Evolutionary conservation across 2,329 filamentous ascomycete genomes (phyloP).

Genomic region (Phialophora tarda): DNA sequence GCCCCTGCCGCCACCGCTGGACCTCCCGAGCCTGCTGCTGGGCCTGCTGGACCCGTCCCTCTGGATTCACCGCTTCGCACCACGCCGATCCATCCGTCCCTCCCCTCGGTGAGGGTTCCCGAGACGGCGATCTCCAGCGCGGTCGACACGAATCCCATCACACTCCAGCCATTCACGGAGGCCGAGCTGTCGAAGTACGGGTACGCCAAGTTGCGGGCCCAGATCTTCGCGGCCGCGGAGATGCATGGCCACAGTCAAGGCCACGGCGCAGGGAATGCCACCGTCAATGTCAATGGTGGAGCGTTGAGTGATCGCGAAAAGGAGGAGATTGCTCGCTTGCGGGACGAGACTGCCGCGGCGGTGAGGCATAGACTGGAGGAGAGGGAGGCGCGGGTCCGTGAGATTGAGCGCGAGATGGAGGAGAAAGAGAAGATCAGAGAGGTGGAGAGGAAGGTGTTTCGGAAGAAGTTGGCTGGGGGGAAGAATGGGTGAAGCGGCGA

Average conservation of each 20-base stretch:
- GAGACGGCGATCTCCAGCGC: conserved; percentile 13
- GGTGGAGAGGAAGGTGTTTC: conserved; percentile 39
- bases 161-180: conserved; percentile 35
- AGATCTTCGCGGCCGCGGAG: conserved; percentile 26
- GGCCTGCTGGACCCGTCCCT: conserved; percentile 21
- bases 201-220: conserved; percentile 31
- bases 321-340: conserved; percentile 20
- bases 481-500: conserved; percentile 15
- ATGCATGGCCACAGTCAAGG: neutral
- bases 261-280: neutral
- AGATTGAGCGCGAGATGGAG: conserved; percentile 38
- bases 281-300: neutral
- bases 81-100: conserved; percentile 34
- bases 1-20: neutral
- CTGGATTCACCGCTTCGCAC: conserved; percentile 35
- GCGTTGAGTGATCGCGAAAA: conserved; percentile 26
- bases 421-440: conserved; percentile 40
- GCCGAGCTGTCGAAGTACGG: conserved; percentile 35
- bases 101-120: conserved; percentile 32
- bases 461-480: conserved; percentile 34
- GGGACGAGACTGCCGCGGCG: conserved; percentile 33
- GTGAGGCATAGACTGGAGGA: conserved; percentile 37
- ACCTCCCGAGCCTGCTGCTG: neutral
- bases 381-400: conserved; percentile 29
- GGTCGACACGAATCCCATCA: conserved; percentile 34